phyloP scores from a whole-genome alignment of 257 asterid species.

The Lithospermum erythrorhizon region DNA sequence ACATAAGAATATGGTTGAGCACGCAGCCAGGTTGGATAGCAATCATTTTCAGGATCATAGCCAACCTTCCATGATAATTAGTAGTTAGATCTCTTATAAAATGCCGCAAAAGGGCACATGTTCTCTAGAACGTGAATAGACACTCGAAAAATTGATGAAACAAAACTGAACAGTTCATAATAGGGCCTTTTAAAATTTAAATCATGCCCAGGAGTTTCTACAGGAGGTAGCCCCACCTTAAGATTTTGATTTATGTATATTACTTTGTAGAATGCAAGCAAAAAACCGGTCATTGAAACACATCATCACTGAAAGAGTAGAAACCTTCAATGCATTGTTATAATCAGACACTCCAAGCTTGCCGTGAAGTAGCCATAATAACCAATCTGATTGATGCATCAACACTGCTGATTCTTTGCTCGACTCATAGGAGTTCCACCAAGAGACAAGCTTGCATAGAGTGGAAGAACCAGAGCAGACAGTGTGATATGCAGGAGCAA shows the following conservation, averaged over 20 bases:
- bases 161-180: background rate
- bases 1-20: conserved; percentile 55
- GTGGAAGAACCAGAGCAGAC: conserved; percentile 91
- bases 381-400: conserved; percentile 93
- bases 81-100: background rate
- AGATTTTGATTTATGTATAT: too few species aligned
- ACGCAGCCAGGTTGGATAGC: conserved; percentile 71
- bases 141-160: background rate
- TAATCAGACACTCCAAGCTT: conserved; percentile 80
- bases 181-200: too few species aligned
- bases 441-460: conserved; percentile 72
- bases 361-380: conserved; percentile 88
- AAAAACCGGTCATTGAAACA: background rate
- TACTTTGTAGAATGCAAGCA: too few species aligned
- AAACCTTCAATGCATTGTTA: conserved; percentile 80
- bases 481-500: conserved; percentile 78
- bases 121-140: background rate
- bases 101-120: background rate
- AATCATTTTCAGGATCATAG: conserved; percentile 76
- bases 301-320: conserved; percentile 1
- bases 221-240: background rate
- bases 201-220: too few species aligned
- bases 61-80: conserved; percentile 48
- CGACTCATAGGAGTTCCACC: conserved; percentile 60
- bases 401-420: conserved; percentile 45